Percentiles rank a stretch among this genome's conserved stretches.
These are phyloP conservation scores for Clitoria ternatea DNA, from an alignment of 306 rosid genomes.

Conservation along the genomic window DNA sequence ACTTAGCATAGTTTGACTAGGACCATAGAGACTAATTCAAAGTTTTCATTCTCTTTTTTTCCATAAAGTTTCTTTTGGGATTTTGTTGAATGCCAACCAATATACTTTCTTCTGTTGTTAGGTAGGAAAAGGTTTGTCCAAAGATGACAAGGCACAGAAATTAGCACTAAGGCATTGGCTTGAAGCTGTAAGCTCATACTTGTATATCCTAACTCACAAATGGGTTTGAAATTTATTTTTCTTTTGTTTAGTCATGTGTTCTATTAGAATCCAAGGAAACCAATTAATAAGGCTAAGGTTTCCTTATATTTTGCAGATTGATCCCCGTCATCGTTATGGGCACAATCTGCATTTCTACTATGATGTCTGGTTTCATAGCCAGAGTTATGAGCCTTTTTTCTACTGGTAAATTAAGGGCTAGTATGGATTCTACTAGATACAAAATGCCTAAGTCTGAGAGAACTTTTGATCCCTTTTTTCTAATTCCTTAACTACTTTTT, in stretches of 20 bases:
- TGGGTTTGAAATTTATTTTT: background rate
- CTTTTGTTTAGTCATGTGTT: background rate
- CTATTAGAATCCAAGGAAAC: conserved; percentile 8
- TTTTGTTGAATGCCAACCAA: conserved; percentile 4
- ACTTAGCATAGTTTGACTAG: conserved; percentile 25
- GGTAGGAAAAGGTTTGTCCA: conserved; percentile 81
- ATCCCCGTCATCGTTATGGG: conserved; percentile 93
- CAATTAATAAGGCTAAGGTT: background rate
- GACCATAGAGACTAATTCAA: conserved; percentile 29
- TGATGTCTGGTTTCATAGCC: conserved; percentile 59
- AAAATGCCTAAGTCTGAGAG: background rate
- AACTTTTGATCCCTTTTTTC: background rate
- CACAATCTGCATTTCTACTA: conserved; percentile 82
- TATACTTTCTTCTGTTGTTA: conserved; percentile 26
- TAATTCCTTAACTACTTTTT: conserved; percentile 8
- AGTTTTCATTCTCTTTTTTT: background rate
- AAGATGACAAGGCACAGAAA: conserved; percentile 66
- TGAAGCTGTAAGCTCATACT: conserved; percentile 66
- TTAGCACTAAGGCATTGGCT: conserved; percentile 86
- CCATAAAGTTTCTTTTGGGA: background rate
- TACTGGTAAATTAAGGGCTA: conserved; percentile 54
- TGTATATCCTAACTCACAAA: background rate
- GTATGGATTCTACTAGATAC: background rate
- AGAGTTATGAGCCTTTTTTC: conserved; percentile 77
- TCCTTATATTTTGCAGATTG: conserved; percentile 49